These are phyloP conservation scores for Ceratorhiza oryzae-sativae DNA, from an alignment of 1,284 basidiomycete genomes.

Conservation along the genomic window DNA sequence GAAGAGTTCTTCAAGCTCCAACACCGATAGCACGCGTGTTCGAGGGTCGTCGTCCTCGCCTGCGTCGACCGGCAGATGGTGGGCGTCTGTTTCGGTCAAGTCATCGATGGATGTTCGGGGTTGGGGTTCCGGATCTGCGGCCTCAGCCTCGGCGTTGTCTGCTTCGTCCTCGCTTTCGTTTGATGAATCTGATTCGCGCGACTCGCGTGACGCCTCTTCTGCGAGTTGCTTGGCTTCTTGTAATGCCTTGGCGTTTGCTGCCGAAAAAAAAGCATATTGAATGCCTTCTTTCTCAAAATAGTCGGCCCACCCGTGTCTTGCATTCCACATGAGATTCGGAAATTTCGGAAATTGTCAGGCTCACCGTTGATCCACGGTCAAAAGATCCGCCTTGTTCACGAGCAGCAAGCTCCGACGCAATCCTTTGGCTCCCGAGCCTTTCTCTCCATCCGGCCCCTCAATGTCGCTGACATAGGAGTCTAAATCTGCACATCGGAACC, in stretches of 20 bases:
- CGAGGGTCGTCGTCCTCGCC: conserved; percentile 68
- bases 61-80: conserved; percentile 49
- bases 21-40: conserved; percentile 82
- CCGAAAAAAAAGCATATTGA: conserved; percentile 95
- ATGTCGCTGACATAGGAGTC: conserved; percentile 85
- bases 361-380: conserved; percentile 87
- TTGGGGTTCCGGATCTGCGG: conserved; percentile 47
- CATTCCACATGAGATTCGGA: conserved; percentile 11
- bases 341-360: conserved; percentile 40
- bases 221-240: conserved; percentile 76
- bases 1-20: conserved; percentile 91
- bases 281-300: conserved; percentile 88
- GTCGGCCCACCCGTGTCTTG: conserved; percentile 83
- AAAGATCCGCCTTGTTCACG: conserved; percentile 96
- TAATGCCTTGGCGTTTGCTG: conserved; percentile 84
- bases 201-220: conserved; percentile 47
- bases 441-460: conserved; percentile 77
- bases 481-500: conserved; percentile 91
- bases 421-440: conserved; percentile 73
- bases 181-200: conserved; percentile 30
- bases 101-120: conserved; percentile 42
- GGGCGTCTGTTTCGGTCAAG: conserved; percentile 48
- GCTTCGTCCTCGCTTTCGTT: conserved; percentile 44
- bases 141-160: conserved; percentile 44
- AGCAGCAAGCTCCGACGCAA: conserved; percentile 79